Evolutionary conservation across 352 stramenopile genomes (phyloP), one percentile per base, ranked within the genome.

Genomic region (Blastocystis sp.): DNA sequence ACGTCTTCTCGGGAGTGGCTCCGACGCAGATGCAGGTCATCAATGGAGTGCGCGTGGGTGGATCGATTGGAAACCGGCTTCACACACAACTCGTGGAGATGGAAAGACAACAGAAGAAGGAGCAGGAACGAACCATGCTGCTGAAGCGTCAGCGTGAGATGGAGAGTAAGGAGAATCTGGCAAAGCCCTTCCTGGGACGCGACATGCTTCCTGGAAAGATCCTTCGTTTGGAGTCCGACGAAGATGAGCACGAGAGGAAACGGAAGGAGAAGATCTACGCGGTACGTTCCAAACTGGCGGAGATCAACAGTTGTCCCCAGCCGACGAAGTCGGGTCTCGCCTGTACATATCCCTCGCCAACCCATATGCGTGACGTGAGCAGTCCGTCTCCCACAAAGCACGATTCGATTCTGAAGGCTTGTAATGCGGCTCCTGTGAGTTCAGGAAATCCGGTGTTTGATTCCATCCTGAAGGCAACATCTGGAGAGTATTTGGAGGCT

Each of bases 391-490:
- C 51, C 32, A 32, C 34, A 53, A 59, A 6, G 3, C 4, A 3
- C n/a, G 3, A 3, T 6, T 59, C 51, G n/a, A 59, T 59, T 59
- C 51, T 59, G 2, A 59, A 14, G 3, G 32, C 3, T 14, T 59
- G 51, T 59, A 59, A 32, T 2, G 11, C n/a, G 3, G 11, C 51
- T 11, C 3, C 51, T 32, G 2, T 3, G 18, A 67, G 21, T 6
- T 34, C 67, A 42, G 67, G 67, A 1, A 78, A 78, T 61, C 27
- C 4, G 4, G 67, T 78, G 32, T 78, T 78, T 51, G 67, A 78
- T 42, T 29, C 67, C 8, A 6, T 78, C 3, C 4, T 78, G n/a
- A 59, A 78, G 51, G 36, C 67, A 16, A 51, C 67, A 7, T 67
- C 57, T 27, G 21, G 42, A 46, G 24, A n/a, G 21, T 56, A 38